phyloP scores from a whole-genome alignment of 139 green algal species.

The Yamagishiella unicocca region DNA sequence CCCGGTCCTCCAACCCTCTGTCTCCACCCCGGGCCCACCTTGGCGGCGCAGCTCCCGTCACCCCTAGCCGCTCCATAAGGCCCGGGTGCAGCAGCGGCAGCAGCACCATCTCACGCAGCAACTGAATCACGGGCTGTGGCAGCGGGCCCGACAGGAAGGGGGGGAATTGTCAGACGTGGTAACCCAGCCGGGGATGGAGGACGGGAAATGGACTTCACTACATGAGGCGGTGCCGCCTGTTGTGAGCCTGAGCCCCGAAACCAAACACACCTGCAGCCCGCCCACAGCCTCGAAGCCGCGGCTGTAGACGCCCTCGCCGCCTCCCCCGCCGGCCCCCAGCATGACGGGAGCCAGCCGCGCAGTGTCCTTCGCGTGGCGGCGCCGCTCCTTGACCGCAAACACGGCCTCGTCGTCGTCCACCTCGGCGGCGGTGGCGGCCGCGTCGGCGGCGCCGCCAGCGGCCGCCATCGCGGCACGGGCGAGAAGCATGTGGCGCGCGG shows the following conservation, averaged over 20 bases:
- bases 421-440: neutral
- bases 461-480: neutral
- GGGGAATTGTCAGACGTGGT: no score
- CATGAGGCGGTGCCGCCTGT: no score
- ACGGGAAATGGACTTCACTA: no score
- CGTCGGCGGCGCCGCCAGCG: neutral
- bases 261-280: conserved; percentile 56
- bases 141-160: no score
- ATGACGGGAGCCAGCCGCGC: conserved; percentile 65
- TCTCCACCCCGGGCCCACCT: conserved; percentile 54
- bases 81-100: conserved; percentile 89
- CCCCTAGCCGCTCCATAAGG: conserved; percentile 73
- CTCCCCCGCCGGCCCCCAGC: conserved; percentile 42
- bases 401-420: conserved; percentile 71
- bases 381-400: conserved; percentile 67
- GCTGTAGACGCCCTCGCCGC: neutral
- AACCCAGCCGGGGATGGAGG: no score
- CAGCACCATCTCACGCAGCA: conserved; percentile 86
- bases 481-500: neutral
- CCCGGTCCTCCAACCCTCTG: neutral
- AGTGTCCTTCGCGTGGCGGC: conserved; percentile 58
- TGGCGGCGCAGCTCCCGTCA: conserved; percentile 60
- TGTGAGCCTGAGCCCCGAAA: no score
- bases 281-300: conserved; percentile 66
- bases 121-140: conserved; percentile 58